Evolutionary conservation across 805 yeast genomes (phyloP), one percentile per base, ranked within the genome.

Genomic region (Spathaspora girioi): DNA sequence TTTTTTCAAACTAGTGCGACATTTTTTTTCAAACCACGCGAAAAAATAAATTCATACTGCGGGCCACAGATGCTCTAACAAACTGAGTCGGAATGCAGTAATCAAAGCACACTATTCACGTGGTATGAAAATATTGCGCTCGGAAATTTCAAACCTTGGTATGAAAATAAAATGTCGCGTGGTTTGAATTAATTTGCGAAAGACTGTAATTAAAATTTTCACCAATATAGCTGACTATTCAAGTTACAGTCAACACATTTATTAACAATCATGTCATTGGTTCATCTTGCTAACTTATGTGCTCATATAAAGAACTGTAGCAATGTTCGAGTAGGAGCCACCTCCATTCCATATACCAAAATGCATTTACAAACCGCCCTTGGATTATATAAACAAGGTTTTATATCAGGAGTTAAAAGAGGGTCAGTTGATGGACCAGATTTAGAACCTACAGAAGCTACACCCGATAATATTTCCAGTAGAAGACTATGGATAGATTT

Each of bases 401-500:
- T 93, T 65, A 74, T 94, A 43, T 80, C 91, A 0, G 81, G 91
- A 2, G 79, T 94, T 48, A 96, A 89, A 62, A 81, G 89, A 62
- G 99, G 99, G 2, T 87, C 93, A 8, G 74, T 81, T 1, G 65
- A 79, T 9, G 97, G 97, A 1, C 98, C 99, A 12, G 98, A 94
- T 66, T 65, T 73, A 44, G 73, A 73, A 1, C 86, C 92, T 0
- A 83, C 82, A 3, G 91, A 86, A 43, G 87, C 83, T 19, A 91
- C 98, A 0, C 91, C 87, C 32, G 96, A 89, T 64, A 92, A 93
- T 64, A 82, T 94, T 29, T 70, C 96, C 17, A 80, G 92, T 1
- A 83, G 98, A 63, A 79, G 96, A 59, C 77, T 94, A 47, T 94
- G 99, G 99, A 68, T 94, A 18, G 96, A 92, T 1, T 75, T 94